Evolutionary conservation across 2,329 filamentous ascomycete genomes (phyloP), one percentile per base, ranked within the genome.

Genomic region (Arthrobotrys musiformis): DNA sequence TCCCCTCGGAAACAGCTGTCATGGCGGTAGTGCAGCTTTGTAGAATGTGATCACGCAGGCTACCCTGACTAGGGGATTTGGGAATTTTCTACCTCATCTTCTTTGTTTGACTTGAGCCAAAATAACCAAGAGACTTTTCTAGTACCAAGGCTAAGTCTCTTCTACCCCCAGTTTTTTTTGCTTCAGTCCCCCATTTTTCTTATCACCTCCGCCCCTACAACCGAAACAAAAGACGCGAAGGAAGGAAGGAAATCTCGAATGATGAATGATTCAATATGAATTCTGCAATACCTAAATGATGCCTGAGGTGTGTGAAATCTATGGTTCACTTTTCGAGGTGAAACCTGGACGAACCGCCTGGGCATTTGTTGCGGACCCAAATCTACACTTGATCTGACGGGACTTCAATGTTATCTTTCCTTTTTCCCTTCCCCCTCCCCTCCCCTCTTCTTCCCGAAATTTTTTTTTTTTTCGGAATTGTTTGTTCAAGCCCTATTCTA

Each of bases 361-460:
- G 26, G 40, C 37, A 26, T 42, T 40, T 63, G 61, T 64, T 78
- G 74, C 74, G 74, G 74, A 78, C 74, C n/a, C 54, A 33, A 78
- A 73, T 73, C 74, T 78, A 78, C 74, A 78, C 74, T 78, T 78
- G 74, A 78, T 73, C 74, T 78, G 74, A 78, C 74, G 74, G 66
- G 66, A 70, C 30, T 61, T 19, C n/a, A n/a, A n/a, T n/a, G 19
- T 22, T 54, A 35, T 44, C 8, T 62, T 37, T 24, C 22, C 37
- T 6, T 46, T 67, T 30, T 40, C 15, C 2, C 35, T 15, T 17
- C 4, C 6, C 17, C 2, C 22, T 40, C 4, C 9, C 33, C 22
- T 22, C 19, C n/a, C n/a, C n/a, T n/a, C n/a, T n/a, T n/a, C n/a
- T n/a, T n/a, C n/a, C n/a, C n/a, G n/a, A n/a, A n/a, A n/a, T 40